Percentiles rank a stretch among this genome's conserved stretches.
Evolutionary conservation across 2,329 filamentous ascomycete species (phyloP).

Genomic region (Sporothrix luriei): DNA sequence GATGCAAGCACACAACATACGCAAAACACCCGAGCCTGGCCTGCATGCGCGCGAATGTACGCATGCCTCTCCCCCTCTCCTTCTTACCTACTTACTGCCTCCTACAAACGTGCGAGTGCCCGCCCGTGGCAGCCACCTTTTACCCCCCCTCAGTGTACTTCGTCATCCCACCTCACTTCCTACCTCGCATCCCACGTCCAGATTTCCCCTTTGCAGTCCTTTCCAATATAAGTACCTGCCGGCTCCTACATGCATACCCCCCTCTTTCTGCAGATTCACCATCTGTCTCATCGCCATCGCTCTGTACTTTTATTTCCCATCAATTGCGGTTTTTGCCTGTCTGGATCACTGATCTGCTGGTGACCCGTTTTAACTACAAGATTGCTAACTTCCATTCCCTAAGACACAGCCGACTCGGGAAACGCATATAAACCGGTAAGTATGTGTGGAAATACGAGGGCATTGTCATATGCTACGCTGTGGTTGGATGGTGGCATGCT

Average conservation of each 20-base stretch:
- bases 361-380: neutral
- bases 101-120: neutral
- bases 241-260: neutral
- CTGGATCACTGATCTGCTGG: conserved; percentile 25
- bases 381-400: conserved; percentile 22
- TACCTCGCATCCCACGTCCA: conserved; percentile 18
- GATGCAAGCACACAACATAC: neutral
- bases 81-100: neutral
- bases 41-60: conserved; percentile 8
- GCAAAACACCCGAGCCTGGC: neutral
- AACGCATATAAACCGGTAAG: conserved; percentile 65
- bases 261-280: neutral
- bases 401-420: conserved; percentile 58
- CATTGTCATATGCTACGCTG: neutral
- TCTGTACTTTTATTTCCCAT: neutral
- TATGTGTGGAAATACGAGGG: conserved; percentile 36
- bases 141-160: conserved; percentile 18
- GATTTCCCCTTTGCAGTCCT: neutral
- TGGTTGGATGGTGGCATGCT: neutral
- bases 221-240: conserved; percentile 18
- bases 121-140: conserved; percentile 7
- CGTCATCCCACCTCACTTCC: conserved; percentile 18
- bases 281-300: neutral
- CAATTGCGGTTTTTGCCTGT: conserved; percentile 34
- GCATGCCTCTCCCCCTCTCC: neutral